These are phyloP conservation scores for Areca catechu DNA, from an alignment of 176 grass and related monocot genomes.

Conservation along the genomic window DNA sequence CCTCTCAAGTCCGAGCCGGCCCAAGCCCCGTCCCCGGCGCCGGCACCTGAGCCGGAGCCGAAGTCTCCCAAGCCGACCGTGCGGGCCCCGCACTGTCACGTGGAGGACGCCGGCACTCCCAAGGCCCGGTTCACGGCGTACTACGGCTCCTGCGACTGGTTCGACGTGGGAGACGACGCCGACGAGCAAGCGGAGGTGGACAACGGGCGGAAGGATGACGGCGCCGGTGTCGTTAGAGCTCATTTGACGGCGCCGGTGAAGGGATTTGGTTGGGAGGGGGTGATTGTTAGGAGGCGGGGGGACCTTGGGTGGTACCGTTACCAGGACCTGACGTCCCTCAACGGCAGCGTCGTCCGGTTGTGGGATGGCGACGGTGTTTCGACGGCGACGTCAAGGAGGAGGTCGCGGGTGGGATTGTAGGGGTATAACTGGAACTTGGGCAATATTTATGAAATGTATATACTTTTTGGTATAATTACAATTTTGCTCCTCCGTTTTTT, in stretches of 20 bases:
- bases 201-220: neutral
- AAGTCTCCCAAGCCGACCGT: slow-evolving; percentile 1
- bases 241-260: slow-evolving; percentile 17
- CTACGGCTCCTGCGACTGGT: slow-evolving; percentile 24
- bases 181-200: slow-evolving; percentile 3
- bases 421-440: slow-evolving; percentile 14
- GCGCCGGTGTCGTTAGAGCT: neutral
- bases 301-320: slow-evolving; percentile 44
- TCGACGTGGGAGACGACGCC: slow-evolving; percentile 15
- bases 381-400: neutral
- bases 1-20: neutral
- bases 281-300: slow-evolving; percentile 7
- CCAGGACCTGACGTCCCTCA: slow-evolving; percentile 43
- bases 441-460: too few relatives aligned
- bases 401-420: neutral
- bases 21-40: too few relatives aligned
- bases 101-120: slow-evolving; percentile 13
- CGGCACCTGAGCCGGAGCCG: neutral
- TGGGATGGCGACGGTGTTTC: slow-evolving; percentile 41
- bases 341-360: slow-evolving; percentile 50
- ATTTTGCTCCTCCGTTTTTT: too few relatives aligned
- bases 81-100: neutral
- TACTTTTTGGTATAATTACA: too few relatives aligned
- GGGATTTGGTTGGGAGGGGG: slow-evolving; percentile 13
- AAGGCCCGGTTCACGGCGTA: slow-evolving; percentile 61